Percentiles rank a stretch among this genome's conserved stretches.
phyloP scores from a whole-genome alignment of 2,329 filamentous ascomycete genomes.

The Chrysoporthe deuterocubensis region DNA sequence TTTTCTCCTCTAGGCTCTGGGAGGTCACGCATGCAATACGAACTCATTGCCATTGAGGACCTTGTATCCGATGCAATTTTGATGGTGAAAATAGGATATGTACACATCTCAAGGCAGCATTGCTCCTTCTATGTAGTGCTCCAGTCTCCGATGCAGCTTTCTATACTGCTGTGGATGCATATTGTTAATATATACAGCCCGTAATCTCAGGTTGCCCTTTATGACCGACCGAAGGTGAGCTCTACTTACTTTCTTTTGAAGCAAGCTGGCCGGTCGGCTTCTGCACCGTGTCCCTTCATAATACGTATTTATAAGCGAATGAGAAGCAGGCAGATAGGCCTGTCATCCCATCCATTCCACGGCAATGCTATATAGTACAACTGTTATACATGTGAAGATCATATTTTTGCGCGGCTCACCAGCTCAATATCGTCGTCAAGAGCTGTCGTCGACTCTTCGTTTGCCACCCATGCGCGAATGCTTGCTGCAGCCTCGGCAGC shows the following conservation, averaged over 20 bases:
- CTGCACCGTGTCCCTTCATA: neutral
- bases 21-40: neutral
- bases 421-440: slow-evolving; percentile 27
- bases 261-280: neutral
- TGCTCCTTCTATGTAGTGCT: neutral
- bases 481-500: slow-evolving; percentile 36
- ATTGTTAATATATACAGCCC: neutral
- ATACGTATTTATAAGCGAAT: no score
- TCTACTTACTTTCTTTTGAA: neutral
- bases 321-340: no score
- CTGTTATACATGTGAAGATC: neutral
- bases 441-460: slow-evolving; percentile 9
- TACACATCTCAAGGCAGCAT: neutral
- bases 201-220: neutral
- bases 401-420: slow-evolving; percentile 12
- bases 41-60: neutral
- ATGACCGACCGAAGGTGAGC: neutral
- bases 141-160: neutral
- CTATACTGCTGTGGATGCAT: neutral
- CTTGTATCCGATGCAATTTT: neutral
- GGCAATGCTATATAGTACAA: slow-evolving; percentile 9
- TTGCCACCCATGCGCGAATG: slow-evolving; percentile 20
- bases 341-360: neutral
- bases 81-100: neutral
- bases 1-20: no score